Evolutionary conservation across 768 basidiomycete genomes (phyloP), one percentile per base, ranked within the genome.

Genomic region (Pisolithus marmoratus): DNA sequence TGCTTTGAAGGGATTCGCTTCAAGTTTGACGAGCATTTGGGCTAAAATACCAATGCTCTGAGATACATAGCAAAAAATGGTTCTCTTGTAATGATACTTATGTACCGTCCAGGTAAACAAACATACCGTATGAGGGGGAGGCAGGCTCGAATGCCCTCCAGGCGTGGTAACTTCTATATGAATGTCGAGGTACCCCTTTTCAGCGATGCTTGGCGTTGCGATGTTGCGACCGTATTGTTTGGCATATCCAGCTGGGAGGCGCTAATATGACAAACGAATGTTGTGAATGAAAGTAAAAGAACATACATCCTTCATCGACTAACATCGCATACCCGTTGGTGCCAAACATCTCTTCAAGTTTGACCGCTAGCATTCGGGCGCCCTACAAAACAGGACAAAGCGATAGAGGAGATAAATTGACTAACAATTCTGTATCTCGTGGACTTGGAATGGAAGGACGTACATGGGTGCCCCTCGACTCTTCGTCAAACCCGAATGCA

Each of bases 131-230:
- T 96, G 91, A 2, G 69, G 60, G 15, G 88, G 90, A 15, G 94
- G 94, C 14, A 92, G 70, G 59, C 85, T 88, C 0, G 91, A 93
- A 66, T 94, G 94, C 0, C 93, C 93, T 5, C 93, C 92, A 0
- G 83, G 74, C 0, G 84, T 72, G 14, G 76, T 69, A 8, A 94
- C 81, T 51, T 83, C 77, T n/a, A 92, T 72, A 36, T 67, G 71
- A 17, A 83, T 76, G 60, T 88, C 75, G 8, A 85, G 41, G 50
- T 75, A 81, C 9, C 91, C 91, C 63, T 89, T 90, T 70, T 91
- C 89, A 0, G 81, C 80, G 23, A 87, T 77, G 3, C 74, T 85
- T 8, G 83, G 84, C 0, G 70, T 69, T 3, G 87, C 84, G 50
- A 90, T 68, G 12, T 80, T 65, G 11, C 74, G 70, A 6, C 84